These are phyloP conservation scores for Celoporthe dispersa DNA, from an alignment of 2,329 filamentous ascomycete species.

Conservation along the genomic window DNA sequence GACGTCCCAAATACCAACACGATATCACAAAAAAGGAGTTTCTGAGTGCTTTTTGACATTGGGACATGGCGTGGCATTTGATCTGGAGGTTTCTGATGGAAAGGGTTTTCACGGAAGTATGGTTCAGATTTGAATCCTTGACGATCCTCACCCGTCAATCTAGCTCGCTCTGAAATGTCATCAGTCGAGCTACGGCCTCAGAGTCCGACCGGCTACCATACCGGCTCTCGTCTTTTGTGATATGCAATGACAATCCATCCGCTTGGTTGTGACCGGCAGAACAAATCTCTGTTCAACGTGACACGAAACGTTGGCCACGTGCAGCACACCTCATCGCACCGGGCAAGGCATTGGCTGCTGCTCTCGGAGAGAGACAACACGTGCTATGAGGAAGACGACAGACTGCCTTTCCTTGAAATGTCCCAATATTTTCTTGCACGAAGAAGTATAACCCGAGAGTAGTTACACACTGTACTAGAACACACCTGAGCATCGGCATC, in stretches of 20 bases:
- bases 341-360: neutral
- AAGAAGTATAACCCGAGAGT: neutral
- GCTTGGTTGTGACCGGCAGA: neutral
- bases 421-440: neutral
- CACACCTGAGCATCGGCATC: neutral
- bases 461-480: neutral
- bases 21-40: conserved; percentile 34
- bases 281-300: neutral
- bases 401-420: neutral
- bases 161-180: conserved; percentile 56
- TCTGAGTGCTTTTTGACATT: conserved; percentile 34
- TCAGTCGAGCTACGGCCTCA: conserved; percentile 70
- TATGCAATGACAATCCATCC: conserved; percentile 7
- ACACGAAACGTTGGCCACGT: neutral
- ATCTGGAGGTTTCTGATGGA: conserved; percentile 33
- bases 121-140: conserved; percentile 44
- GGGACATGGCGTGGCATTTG: conserved; percentile 32
- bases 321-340: neutral
- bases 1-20: conserved; percentile 27
- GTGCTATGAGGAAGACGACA: neutral
- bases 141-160: conserved; percentile 52
- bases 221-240: conserved; percentile 58
- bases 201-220: conserved; percentile 72
- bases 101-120: conserved; percentile 43
- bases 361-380: neutral